Base-by-base conservation (phyloP, 129 eudicot genomes). In the Smallanthus sonchifolius region DNA sequence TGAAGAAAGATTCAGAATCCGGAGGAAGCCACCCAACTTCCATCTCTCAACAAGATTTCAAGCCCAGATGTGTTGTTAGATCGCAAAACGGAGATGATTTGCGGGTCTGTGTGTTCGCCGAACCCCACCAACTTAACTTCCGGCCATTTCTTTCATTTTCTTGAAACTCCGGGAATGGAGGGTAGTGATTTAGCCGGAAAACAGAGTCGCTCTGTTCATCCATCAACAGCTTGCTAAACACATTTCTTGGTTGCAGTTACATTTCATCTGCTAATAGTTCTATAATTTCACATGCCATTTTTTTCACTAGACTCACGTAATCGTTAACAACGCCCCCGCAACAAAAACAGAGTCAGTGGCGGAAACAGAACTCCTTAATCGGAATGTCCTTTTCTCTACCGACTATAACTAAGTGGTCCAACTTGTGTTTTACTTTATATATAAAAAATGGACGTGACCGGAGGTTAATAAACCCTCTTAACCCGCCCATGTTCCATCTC, bases 191-290 rank as follows among this genome's bases (percentile, higher is more conserved):
- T 5, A 91, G 36, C 80, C 97, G 66, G 48, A 86, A 20, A 67
- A 82, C 72, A 70, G 96, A 89, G 83, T 89, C 96, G 72, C 90
- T 89, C 84, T 87, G 74, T 75, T 89, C 96, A 67, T 89, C 89
- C 86, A 61, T 84, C 48, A 89, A 44, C 35, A 89, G 79, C 76
- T 87, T 89, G 65, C 96, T 89, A 43, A 89, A 84, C 51, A 69
- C 88, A 64, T 89, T 66, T 57, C 67, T 82, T 35, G 70, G 81
- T 47, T 86, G 79, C 59, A 86, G 67, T 34, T 81, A 81, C 77
- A 89, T 43, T 11, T 89, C 96, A 4, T 86, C 92, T 0, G 92
- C 96, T 61, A 89, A 36, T 48, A 83, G 17, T 67, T 89, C 92
- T 6, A 89, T 85, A 73, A 89, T 78, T 19, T 87, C 82, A 65